Base-by-base conservation (phyloP, 306 rosid species). In the Sphenostylis stenocarpa region DNA sequence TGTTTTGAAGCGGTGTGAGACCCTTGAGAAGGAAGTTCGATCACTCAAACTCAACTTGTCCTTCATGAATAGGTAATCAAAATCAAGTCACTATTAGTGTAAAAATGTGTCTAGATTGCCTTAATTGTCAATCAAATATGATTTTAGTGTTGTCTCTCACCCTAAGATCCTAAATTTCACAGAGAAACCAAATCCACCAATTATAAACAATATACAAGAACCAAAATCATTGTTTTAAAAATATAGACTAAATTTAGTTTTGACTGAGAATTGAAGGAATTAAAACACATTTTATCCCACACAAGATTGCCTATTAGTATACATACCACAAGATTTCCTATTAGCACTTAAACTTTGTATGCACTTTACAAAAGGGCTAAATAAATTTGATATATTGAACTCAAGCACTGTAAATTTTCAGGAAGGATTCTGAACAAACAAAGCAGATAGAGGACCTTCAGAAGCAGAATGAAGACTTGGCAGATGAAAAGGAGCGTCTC, bases 391-490 rank as follows among this genome's bases (percentile, higher is more conserved):
- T 48, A 28, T 41, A 33, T 19, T 67, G 20, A 76, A 38, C 23
- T 52, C 28, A 10, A 38, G 11, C 28, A 11, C 34, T 67, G 14
- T 44, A 9, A 74, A 72, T 47, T 80, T 86, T 76, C 89, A 94
- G 98, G 93, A 91, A 94, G 93, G 98, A 94, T 85, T 94, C 98
- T 24, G 98, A 91, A 76, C 98, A 94, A 82, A 94, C 98, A 17
- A 94, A 89, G 86, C 97, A 91, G 81, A 89, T 94, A 72, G 98
- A 94, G 88, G 97, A 91, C 67, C 95, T 94, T 72, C 97, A 94
- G 79, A 91, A 88, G 86, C 95, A 90, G 78, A 95, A 90, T 62
- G 98, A 94, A 67, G 97, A 91, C 1, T 79, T 94, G 60, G 82
- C 78, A 10, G 95, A 92, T 13, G 97, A 90, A 61, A 92, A 94